phyloP scores from a whole-genome alignment of 1,284 basidiomycete species.

The Sphagnurus paluster region DNA sequence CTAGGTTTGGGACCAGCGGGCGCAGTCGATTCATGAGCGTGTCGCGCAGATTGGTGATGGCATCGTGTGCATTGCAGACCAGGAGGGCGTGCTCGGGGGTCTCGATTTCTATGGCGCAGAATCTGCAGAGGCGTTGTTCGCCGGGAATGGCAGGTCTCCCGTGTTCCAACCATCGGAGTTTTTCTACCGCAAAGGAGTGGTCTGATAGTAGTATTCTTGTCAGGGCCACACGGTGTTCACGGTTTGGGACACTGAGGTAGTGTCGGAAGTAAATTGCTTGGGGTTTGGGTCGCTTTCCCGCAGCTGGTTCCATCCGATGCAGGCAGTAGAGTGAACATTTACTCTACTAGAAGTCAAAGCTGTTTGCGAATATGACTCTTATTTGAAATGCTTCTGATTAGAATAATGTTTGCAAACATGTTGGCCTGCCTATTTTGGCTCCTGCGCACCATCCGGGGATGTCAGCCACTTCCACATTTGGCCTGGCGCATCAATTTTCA shows the following conservation, averaged over 20 bases:
- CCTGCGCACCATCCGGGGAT: no score
- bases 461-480: no score
- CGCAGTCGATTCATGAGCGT: no score
- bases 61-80: background rate
- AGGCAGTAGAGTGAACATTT: slow-evolving; percentile 4
- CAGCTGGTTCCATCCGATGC: background rate
- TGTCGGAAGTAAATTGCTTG: background rate
- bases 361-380: no score
- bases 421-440: no score
- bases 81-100: slow-evolving; percentile 1
- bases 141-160: background rate
- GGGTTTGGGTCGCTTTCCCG: background rate
- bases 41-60: background rate
- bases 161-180: background rate
- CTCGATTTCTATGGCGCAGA: background rate
- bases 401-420: no score
- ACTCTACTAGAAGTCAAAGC: no score
- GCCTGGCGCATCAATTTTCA: no score
- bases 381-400: no score
- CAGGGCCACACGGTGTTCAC: background rate
- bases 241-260: background rate
- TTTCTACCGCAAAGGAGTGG: background rate
- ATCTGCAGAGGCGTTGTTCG: background rate
- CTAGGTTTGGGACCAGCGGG: no score
- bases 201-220: background rate